A percentile compares a stretch with the other conserved stretches of the same genome.
phyloP scores from a whole-genome alignment of 2,329 filamentous ascomycete species.

The Aureobasidium mangrovei region DNA sequence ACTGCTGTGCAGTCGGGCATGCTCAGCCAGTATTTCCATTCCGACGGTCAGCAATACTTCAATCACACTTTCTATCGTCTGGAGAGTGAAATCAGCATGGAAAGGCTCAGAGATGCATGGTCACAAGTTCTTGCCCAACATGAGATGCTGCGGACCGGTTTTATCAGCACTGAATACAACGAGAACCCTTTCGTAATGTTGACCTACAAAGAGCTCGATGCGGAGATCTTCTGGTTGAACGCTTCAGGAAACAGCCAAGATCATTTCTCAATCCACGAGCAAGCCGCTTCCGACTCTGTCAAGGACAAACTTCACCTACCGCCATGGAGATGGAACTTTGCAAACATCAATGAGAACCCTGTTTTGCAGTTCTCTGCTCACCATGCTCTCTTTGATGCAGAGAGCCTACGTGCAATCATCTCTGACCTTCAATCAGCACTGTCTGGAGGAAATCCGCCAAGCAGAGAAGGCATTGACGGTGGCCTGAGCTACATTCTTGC shows the following conservation, averaged over 20 bases:
- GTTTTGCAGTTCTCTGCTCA: slow-evolving; percentile 52
- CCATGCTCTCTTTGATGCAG: slow-evolving; percentile 80
- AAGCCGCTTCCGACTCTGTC: slow-evolving; percentile 23
- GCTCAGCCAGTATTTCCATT: slow-evolving; percentile 63
- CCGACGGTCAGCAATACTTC: slow-evolving; percentile 61
- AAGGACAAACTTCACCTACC: slow-evolving; percentile 43
- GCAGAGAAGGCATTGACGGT: slow-evolving; percentile 31
- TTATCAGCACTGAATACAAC: slow-evolving; percentile 52
- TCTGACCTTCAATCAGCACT: slow-evolving; percentile 45
- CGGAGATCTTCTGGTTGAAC: slow-evolving; percentile 35
- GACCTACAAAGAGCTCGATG: slow-evolving; percentile 39
- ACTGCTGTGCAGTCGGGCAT: slow-evolving; percentile 74
- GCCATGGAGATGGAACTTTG: slow-evolving; percentile 55
- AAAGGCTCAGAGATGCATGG: slow-evolving; percentile 52
- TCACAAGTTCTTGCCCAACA: slow-evolving; percentile 43
- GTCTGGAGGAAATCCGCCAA: slow-evolving; percentile 20
- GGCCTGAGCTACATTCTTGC: slow-evolving; percentile 39
- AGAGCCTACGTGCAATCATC: slow-evolving; percentile 59
- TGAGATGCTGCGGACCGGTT: slow-evolving; percentile 69
- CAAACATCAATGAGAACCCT: slow-evolving; percentile 21
- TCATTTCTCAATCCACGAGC: not conserved
- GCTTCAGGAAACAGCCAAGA: not conserved
- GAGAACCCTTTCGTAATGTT: slow-evolving; percentile 66
- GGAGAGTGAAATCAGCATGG: slow-evolving; percentile 30
- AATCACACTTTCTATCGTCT: slow-evolving; percentile 58